These are phyloP conservation scores for Xanthoconium stramineum DNA, from an alignment of 768 basidiomycete genomes.

Conservation along the genomic window DNA sequence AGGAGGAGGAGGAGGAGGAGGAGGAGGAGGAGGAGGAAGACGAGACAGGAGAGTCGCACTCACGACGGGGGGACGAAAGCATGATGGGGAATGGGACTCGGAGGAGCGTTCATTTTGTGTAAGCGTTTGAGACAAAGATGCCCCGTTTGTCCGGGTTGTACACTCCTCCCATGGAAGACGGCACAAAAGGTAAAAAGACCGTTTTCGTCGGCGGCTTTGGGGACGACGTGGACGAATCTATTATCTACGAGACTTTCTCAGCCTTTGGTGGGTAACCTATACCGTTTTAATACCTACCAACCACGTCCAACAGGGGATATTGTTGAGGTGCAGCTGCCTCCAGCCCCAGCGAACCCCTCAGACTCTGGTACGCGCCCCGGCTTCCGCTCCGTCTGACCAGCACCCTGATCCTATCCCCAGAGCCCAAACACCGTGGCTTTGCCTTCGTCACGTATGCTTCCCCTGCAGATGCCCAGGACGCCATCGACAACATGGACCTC, in stretches of 20 bases:
- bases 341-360: constrained; percentile 68
- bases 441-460: constrained; percentile 88
- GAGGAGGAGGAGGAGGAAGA: constrained; percentile 43
- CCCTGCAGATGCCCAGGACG: constrained; percentile 85
- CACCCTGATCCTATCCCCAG: constrained; percentile 32
- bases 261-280: constrained; percentile 67
- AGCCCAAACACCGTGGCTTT: constrained; percentile 87
- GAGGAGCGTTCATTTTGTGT: too few species aligned
- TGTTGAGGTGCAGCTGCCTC: constrained; percentile 86
- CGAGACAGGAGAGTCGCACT: constrained; percentile 25
- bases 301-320: constrained; percentile 66
- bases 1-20: constrained; percentile 45
- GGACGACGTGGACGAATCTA: constrained; percentile 78
- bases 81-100: constrained; percentile 27
- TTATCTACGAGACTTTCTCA: constrained; percentile 76
- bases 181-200: constrained; percentile 81
- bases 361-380: constrained; percentile 45
- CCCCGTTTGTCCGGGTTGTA: constrained; percentile 1
- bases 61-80: constrained; percentile 61
- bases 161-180: constrained; percentile 62
- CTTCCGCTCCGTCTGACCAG: neutral
- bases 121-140: constrained; percentile 11
- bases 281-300: neutral
- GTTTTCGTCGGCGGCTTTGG: constrained; percentile 80
- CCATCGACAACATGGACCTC: constrained; percentile 98